Evolutionary conservation across 768 basidiomycete species (phyloP), one percentile per base, ranked within the genome.

Genomic region (Mrakia blollopis): DNA sequence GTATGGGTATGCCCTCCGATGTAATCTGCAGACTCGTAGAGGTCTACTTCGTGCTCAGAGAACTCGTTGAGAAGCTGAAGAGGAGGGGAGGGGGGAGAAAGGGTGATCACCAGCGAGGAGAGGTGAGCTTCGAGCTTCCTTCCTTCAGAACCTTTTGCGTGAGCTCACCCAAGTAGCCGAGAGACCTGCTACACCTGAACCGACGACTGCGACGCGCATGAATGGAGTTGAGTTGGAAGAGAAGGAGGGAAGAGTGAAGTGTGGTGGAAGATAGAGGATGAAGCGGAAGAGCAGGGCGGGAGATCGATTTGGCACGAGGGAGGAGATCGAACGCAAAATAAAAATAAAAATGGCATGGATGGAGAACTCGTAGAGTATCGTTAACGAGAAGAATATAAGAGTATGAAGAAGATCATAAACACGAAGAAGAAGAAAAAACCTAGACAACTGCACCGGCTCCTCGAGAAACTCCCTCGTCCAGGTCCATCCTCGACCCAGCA

Each of bases 1-100:
- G 92, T 92, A 81, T 93, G 89, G 10, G 91, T 90, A 80, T 92
- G 91, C 10, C 91, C 91, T 18, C 91, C 91, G 0, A 89, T 87
- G 63, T 90, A 87, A 67, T 83, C 82, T 70, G 89, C 90, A 4
- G 89, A 86, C 81, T 93, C 91, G 80, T 88, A 92, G 9, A 92
- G 84, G 79, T 92, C 89, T 16, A 91, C 91, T 81, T 90, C 88
- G 80, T 91, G 89, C 72, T 89, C 87, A 69, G 89, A 90, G 80
- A 89, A 85, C 80, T 91, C 90, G 79, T 92, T 92, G 77, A 92
- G 85, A 25, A 90, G 85, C 89, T 32, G 28, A 16, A 30, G 30
- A 57, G 14, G n/a, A 3, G 67, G 61, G 39, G 73, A 13, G 62
- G 30, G 18, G 41, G 41, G 69, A 50, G 73, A 4, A 60, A 23